Evolutionary conservation across 2,329 filamentous ascomycete species (phyloP).

Genomic region (Sporothrix protearum): DNA sequence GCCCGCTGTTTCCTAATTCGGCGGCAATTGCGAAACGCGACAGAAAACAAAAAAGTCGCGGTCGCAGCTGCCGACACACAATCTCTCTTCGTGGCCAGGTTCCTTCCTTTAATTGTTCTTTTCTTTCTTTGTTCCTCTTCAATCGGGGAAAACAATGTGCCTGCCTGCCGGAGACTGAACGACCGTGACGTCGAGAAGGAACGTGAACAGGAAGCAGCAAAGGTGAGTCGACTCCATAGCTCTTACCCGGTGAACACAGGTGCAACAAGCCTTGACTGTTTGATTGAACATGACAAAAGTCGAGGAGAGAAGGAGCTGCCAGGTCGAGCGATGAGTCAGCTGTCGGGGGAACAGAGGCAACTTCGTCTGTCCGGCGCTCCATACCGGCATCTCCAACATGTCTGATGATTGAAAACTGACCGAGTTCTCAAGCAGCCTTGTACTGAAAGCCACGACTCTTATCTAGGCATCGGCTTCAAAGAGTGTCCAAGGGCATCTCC

Average conservation of each 20-base stretch:
- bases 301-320: not conserved
- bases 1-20: constrained; percentile 7
- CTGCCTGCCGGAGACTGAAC: not conserved
- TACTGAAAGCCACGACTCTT: not conserved
- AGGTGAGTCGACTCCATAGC: not conserved
- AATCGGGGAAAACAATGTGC: not conserved
- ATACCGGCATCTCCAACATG: not conserved
- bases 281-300: too few species aligned
- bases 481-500: not conserved
- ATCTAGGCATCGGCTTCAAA: not conserved
- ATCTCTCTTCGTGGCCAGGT: too few species aligned
- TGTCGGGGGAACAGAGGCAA: not conserved
- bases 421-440: too few species aligned
- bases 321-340: not conserved
- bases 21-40: not conserved
- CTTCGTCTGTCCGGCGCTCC: not conserved
- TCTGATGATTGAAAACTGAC: not conserved
- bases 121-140: too few species aligned
- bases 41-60: not conserved
- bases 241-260: not conserved
- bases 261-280: not conserved
- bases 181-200: not conserved
- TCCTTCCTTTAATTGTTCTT: not conserved
- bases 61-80: not conserved
- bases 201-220: not conserved